Base-by-base conservation (phyloP, 2,329 filamentous ascomycete genomes). In the Ceratocystis harringtonii region DNA sequence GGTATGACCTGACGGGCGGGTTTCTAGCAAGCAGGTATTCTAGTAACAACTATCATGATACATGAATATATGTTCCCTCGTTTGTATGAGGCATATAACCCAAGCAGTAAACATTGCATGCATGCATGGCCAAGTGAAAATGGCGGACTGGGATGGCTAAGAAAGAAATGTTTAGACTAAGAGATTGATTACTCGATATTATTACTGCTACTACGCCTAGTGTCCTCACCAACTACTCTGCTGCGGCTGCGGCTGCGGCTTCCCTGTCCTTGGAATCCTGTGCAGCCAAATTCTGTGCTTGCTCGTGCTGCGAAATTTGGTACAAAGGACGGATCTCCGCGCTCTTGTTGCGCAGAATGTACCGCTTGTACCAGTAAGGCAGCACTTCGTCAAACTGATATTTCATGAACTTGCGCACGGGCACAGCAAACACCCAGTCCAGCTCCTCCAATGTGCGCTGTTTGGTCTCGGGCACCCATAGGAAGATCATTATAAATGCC, bases 401-500 rank as follows among this genome's bases (percentile, higher is more conserved):
- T 25, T 61, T 65, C 41, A 73, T 74, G 65, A 79, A 78, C 61
- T 74, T 76, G 64, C 72, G 70, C 67, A 73, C 75, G 19, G 75
- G 74, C 12, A 79, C 75, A 5, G 74, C 73, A 60, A 80, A 81
- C 41, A 80, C 76, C 43, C 77, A 77, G 71, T 80, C 78, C 7
- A 81, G 76, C 72, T 80, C 79, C 69, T 80, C 79, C 12, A 81
- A 73, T 1, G 77, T 79, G 25, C 77, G 75, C 70, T 80, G 81
- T 73, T 85, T 85, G 12, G 83, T 85, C 71, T 85, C 83, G 0
- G 81, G 81, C 2, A 84, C 74, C 70, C 76, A 79, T 28, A 83
- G 73, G 72, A 84, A 83, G 52, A 84, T 83, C 74, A 84, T 77
- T 44, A 79, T 65, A 25, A 84, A 75, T 0, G 80, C 82, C 0